A percentile compares a stretch with the other conserved stretches of the same genome.
Evolutionary conservation across 164 flowering plant genomes (phyloP).

Genomic region (Piper longum): DNA sequence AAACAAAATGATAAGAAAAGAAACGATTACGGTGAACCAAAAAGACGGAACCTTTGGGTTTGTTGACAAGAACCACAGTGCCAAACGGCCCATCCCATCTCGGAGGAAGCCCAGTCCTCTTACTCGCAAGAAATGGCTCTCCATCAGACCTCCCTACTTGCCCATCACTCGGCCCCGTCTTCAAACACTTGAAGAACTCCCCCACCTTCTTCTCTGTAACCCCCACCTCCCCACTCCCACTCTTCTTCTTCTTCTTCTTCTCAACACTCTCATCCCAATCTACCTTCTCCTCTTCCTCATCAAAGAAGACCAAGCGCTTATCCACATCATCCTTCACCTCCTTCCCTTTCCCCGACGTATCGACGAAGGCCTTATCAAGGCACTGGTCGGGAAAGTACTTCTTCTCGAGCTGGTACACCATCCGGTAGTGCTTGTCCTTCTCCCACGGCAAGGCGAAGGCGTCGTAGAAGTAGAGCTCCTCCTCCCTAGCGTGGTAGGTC

Average conservation of each 20-base stretch:
- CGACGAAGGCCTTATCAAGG: constrained; percentile 79
- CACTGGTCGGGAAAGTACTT: constrained; percentile 88
- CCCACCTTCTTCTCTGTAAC: constrained; percentile 76
- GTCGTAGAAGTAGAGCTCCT: constrained; percentile 76
- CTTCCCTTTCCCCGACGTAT: constrained; percentile 33
- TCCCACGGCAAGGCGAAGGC: constrained; percentile 89
- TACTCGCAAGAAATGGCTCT: constrained; percentile 57
- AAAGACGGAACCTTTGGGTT: constrained; percentile 64
- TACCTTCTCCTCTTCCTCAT: constrained; percentile 20
- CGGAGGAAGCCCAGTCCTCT: constrained; percentile 64
- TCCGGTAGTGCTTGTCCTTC: constrained; percentile 88
- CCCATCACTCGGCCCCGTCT: constrained; percentile 47
- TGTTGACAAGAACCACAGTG: constrained; percentile 74
- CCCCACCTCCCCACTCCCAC: constrained; percentile 20
- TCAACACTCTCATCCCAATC: constrained; percentile 7
- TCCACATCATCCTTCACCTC: constrained; percentile 15
- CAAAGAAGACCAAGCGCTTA: constrained; percentile 66
- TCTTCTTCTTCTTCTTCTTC: constrained; percentile 2
- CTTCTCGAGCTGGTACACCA: constrained; percentile 97
- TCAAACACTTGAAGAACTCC: constrained; percentile 92
- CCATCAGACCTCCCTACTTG: constrained; percentile 16
- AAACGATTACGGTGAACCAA: neutral
- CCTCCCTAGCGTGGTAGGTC: constrained; percentile 63
- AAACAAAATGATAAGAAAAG: neutral
- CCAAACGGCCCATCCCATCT: constrained; percentile 78